Base-by-base conservation (phyloP, 2,329 filamentous ascomycete species). In the Didymellaceae sp. region DNA sequence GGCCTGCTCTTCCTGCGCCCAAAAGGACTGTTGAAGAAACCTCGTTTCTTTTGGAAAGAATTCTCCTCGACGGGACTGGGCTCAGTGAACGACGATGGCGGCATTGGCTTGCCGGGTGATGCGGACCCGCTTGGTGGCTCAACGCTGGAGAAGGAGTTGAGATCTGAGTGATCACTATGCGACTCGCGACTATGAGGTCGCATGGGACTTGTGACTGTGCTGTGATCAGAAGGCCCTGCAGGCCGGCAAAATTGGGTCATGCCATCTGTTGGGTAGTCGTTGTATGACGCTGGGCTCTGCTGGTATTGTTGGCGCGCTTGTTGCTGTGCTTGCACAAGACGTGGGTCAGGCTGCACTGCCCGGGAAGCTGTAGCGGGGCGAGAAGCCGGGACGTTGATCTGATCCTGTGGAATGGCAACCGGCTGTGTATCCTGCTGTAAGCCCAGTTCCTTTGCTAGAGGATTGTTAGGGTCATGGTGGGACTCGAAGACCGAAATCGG, bases 231-330 rank as follows among this genome's bases (percentile, higher is more conserved):
- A 40, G 82, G 82, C 30, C 87, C 83, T 4, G 86, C 88, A 30
- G 89, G 86, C 52, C 91, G 86, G 74, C 93, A 97, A 56, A 97
- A 88, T 84, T 97, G 96, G 0, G 93, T 97, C 91, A 97, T 97
- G 4, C 92, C 93, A 69, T 97, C 93, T 72, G 88, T 85, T 0
- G 93, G 92, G 70, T 97, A 97, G 8, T 94, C 91, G 63, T 97
- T 95, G 65, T 97, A 91, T 11, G 93, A 91, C 2, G 96, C 83
- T 57, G 91, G 86, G 47, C 76, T 78, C 30, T 74, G 72, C 46
- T 70, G 71, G 43, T 70, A 71, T 32, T 72, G 64, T 42, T 76
- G 71, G 13, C 67, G 67, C 21, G 68, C 70, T 52, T 71, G 65
- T 49, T 74, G 67, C 46, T 70, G 69, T 35, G 67, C 71, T 46